Evolutionary conservation across 1,139 yeast species (phyloP), one percentile per base, ranked within the genome.

Genomic region (Scheffersomyces segobiensis): DNA sequence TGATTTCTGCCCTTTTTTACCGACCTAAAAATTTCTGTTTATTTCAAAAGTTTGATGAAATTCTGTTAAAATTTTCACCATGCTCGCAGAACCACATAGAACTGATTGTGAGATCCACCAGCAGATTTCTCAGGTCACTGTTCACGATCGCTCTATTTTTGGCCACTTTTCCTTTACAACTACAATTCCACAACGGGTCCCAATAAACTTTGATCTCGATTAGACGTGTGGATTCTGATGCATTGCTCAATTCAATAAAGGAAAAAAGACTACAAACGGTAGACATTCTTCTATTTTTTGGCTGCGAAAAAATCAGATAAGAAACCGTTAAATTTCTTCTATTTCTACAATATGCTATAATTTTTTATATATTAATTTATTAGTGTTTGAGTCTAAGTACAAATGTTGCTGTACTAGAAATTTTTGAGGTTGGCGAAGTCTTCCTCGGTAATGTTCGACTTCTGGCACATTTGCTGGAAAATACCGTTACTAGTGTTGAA

Each of bases 401-500:
- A 20, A n/a, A 20, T 5, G 24, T 17, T 14, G 17, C 3, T 26
- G 39, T 22, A 12, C 20, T 54, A 56, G 49, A 56, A 56, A 17
- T 42, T 46, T 52, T 50, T 54, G 5, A 50, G 20, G 12, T 46
- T 52, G 1, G 48, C 54, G 46, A 65, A 65, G 51, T 65, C 67
- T 47, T 62, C 64, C 7, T 50, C 54, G 8, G 61, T 62, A 52
- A 75, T 71, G 56, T 73, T 73, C 5, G 80, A 74, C 62, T 73
- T 76, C 39, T 74, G 72, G 64, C 83, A 79, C 79, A 79, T 76
- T 57, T 71, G 71, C 56, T 73, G 71, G 66, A 79, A 79, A 18
- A 72, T 68, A 46, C 90, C 80, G 26, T 72, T 74, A 22, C 72
- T 67, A n/a, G 72, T 62, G 18, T 65, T 65, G 67, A 74, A 88